These are phyloP conservation scores for Termitomyces eurrhizus DNA, from an alignment of 768 basidiomycete genomes.

Conservation along the genomic window DNA sequence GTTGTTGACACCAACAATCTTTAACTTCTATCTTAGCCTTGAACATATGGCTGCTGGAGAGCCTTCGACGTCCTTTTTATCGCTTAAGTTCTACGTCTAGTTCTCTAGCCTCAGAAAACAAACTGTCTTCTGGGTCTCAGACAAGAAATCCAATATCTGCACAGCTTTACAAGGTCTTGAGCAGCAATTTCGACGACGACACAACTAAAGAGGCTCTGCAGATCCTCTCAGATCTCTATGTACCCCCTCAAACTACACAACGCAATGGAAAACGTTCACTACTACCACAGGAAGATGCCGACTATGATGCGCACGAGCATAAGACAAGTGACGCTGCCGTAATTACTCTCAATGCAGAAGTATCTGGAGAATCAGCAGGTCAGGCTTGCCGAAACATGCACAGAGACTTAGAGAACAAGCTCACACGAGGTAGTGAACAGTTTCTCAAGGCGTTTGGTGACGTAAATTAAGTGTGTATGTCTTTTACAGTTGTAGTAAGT, in stretches of 20 bases:
- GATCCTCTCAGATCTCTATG: too few relatives aligned
- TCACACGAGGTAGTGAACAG: slow-evolving; percentile 76
- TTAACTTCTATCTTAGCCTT: not conserved
- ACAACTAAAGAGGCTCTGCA: too few relatives aligned
- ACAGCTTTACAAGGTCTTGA: slow-evolving; percentile 91
- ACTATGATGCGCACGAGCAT: slow-evolving; percentile 33
- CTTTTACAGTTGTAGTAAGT: too few relatives aligned
- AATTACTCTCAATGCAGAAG: slow-evolving; percentile 25
- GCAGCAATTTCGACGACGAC: too few relatives aligned
- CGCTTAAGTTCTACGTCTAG: slow-evolving; percentile 7
- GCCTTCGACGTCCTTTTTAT: slow-evolving; percentile 8
- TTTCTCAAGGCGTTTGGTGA: too few relatives aligned
- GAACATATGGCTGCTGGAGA: slow-evolving; percentile 4
- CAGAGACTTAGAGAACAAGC: slow-evolving; percentile 78
- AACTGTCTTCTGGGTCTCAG: slow-evolving; percentile 23
- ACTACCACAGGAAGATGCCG: slow-evolving; percentile 21
- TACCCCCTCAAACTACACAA: slow-evolving; percentile 24
- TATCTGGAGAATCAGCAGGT: slow-evolving; percentile 62
- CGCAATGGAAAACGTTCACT: slow-evolving; percentile 28
- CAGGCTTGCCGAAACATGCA: slow-evolving; percentile 76
- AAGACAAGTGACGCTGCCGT: slow-evolving; percentile 11
- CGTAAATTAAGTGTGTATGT: too few relatives aligned
- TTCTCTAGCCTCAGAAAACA: slow-evolving; percentile 12
- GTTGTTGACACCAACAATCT: not conserved
- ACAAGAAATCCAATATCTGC: slow-evolving; percentile 74